A percentile compares a stretch with the other conserved stretches of the same genome.
Conservation (phyloP, 495 filamentous ascomycete species). For the Xanthoparmelia taractica region DNA sequence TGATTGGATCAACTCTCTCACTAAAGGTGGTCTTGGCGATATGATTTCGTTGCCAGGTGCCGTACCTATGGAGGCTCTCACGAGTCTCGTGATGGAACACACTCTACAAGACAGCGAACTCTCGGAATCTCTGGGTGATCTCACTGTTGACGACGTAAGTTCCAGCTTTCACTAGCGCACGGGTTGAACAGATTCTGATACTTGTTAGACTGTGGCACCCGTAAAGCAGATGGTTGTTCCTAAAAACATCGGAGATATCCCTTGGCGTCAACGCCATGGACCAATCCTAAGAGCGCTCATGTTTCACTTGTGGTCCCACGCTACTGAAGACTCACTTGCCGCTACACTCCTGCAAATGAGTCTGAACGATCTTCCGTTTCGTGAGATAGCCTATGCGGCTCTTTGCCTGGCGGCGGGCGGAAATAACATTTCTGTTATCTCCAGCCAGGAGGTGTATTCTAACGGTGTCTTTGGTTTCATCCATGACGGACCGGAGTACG, state of each 20-base stretch:
- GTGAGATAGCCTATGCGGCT: constrained; percentile 16
- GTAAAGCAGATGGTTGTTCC: not conserved
- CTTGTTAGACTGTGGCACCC: not conserved
- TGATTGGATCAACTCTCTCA: constrained; percentile 19
- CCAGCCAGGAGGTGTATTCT: not conserved
- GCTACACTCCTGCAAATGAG: constrained; percentile 8
- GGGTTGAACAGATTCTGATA: not conserved
- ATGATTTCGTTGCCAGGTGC: not conserved
- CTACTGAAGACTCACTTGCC: not conserved
- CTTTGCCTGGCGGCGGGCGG: constrained; percentile 16
- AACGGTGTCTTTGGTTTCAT: constrained; percentile 10
- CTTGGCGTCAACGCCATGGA: constrained; percentile 15
- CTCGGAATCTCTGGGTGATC: not conserved
- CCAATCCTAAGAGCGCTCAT: constrained; percentile 4
- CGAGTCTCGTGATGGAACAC: not conserved
- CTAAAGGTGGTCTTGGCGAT: not conserved
- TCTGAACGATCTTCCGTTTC: constrained; percentile 14
- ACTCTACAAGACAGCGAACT: not conserved
- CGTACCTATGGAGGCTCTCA: not conserved
- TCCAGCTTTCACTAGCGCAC: not conserved
- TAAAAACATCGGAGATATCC: constrained; percentile 5
- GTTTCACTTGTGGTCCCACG: not conserved
- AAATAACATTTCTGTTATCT: not conserved
- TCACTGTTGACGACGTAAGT: not conserved
- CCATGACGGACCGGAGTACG: not conserved